phyloP scores from a whole-genome alignment of 75 land plant species.

The Larix kaempferi region DNA sequence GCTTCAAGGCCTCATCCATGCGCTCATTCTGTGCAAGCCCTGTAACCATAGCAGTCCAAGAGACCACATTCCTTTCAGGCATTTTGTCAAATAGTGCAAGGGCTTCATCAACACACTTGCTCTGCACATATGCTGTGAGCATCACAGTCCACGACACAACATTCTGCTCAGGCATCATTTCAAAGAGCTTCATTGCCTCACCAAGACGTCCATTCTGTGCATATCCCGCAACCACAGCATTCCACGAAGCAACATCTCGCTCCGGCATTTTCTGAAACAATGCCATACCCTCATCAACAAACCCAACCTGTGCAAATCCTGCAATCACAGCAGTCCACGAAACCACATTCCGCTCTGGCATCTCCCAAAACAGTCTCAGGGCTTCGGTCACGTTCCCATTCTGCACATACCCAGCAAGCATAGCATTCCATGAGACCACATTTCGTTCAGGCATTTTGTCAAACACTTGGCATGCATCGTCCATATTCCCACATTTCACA shows the following conservation, averaged over 20 bases:
- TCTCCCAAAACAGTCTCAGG: constrained; percentile 31
- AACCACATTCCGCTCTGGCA: constrained; percentile 32
- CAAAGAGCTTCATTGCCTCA: constrained; percentile 3
- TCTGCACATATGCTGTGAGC: constrained; percentile 19
- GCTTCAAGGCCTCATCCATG: constrained; percentile 33
- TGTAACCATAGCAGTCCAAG: constrained; percentile 39
- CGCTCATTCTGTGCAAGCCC: constrained; percentile 51
- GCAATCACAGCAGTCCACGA: constrained; percentile 22
- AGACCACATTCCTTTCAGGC: constrained; percentile 15
- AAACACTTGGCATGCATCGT: constrained; percentile 28
- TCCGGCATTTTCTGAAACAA: constrained; percentile 15
- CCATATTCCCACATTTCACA: constrained; percentile 32
- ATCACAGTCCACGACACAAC: constrained; percentile 39
- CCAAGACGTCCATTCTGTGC: neutral
- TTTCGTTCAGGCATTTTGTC: constrained; percentile 27
- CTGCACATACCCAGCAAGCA: constrained; percentile 35
- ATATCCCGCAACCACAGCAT: neutral
- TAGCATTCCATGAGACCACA: constrained; percentile 48
- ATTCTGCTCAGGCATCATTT: constrained; percentile 15
- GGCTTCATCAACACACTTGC: constrained; percentile 18
- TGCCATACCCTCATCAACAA: constrained; percentile 22
- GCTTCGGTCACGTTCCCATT: constrained; percentile 31
- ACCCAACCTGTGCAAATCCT: constrained; percentile 16
- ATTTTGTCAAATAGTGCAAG: constrained; percentile 23
- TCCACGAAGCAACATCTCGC: constrained; percentile 3